Base-by-base conservation (phyloP, 495 filamentous ascomycete genomes). In the Penicillium silybi region DNA sequence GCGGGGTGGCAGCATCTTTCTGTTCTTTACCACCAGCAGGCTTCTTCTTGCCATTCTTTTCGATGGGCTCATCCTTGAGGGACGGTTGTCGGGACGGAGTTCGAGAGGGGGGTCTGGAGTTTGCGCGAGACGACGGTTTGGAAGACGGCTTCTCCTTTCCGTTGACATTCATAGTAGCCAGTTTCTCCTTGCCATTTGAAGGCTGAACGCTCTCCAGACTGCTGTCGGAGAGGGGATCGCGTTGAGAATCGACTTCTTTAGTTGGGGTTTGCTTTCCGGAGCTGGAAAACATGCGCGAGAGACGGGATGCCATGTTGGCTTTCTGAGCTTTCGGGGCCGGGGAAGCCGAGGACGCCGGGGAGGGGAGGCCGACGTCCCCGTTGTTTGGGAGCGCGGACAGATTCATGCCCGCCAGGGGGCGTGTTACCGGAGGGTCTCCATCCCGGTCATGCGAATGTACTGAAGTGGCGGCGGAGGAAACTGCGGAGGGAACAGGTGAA, bases 241-340 rank as follows among this genome's bases (percentile, higher is more conserved):
- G 61, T 47, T 58, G 58, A 23, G 62, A 25, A 48, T 73, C 52
- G 48, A 70, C 59, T 40, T 71, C 62, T 25, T 65, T 69, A 4
- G 56, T 61, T 19, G 65, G 62, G 20, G 65, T 59, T 34, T 46
- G 41, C 49, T 67, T 78, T 37, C 59, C 68, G 2, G 62, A 67
- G 46, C 51, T 65, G 39, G 77, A 73, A 67, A 85, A 85, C 79
- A 85, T 85, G 56, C 82, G 78, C 44, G 80, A 79, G 34, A 85
- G 53, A 34, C 82, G 80, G 57, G 77, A 64, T 39, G 79, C 79
- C 74, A 84, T 80, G 23, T 74, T 80, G 3, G 77, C 69, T 63
- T 68, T 81, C 39, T 75, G 62, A 7, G 68, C 58, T 51, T 74
- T 70, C 37, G 67, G 51, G 55, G 68, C 70, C 37, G 68, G 51